Evolutionary conservation across 1,284 basidiomycete genomes (phyloP).

Genomic region (Fomitopsis pinicola): DNA sequence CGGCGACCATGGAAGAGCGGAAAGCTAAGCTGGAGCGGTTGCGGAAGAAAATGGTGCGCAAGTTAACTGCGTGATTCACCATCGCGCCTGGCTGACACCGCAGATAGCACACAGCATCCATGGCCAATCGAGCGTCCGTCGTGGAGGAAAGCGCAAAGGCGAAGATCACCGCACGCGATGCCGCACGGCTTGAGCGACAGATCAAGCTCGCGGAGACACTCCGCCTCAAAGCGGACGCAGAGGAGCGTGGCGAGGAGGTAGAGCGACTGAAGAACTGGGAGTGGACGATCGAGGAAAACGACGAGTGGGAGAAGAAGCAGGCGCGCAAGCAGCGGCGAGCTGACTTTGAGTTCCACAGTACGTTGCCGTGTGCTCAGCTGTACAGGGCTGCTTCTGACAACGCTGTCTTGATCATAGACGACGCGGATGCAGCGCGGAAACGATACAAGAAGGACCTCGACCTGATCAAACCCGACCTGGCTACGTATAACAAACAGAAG

Average conservation of each 20-base stretch:
- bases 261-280: slow-evolving; percentile 88
- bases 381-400: slow-evolving; percentile 1
- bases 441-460: slow-evolving; percentile 91
- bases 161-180: slow-evolving; percentile 72
- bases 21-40: slow-evolving; percentile 75
- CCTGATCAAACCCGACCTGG: slow-evolving; percentile 81
- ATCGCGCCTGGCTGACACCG: background rate
- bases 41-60: slow-evolving; percentile 70
- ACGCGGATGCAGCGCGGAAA: slow-evolving; percentile 82
- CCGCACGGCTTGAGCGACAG: slow-evolving; percentile 80
- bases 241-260: slow-evolving; percentile 77
- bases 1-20: slow-evolving; percentile 64
- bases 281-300: slow-evolving; percentile 93
- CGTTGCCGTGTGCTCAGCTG: slow-evolving; percentile 19
- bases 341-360: slow-evolving; percentile 80
- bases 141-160: slow-evolving; percentile 78
- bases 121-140: slow-evolving; percentile 80
- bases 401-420: slow-evolving; percentile 50
- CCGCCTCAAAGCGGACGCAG: slow-evolving; percentile 82
- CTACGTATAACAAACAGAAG: slow-evolving; percentile 83
- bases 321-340: slow-evolving; percentile 71
- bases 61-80: background rate
- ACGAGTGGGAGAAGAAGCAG: slow-evolving; percentile 88
- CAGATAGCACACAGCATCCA: slow-evolving; percentile 68
- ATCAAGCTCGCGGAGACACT: slow-evolving; percentile 86